Conservation (phyloP, 768 basidiomycete species). For the Pleurotus citrinopileatus region DNA sequence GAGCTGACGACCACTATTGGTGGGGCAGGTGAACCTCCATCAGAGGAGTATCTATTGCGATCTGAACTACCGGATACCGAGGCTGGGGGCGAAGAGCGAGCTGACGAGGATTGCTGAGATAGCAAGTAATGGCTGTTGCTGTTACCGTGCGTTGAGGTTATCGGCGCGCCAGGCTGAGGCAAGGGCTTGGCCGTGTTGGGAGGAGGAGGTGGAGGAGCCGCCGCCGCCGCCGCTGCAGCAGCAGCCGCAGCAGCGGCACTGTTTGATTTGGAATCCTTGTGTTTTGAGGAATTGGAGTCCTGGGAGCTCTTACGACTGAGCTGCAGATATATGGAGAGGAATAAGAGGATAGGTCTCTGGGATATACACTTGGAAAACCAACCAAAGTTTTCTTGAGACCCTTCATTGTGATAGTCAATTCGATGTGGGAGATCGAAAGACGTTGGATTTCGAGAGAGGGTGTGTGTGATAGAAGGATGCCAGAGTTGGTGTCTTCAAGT, state of each 20-base stretch:
- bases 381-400: conserved; percentile 83
- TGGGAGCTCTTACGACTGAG: conserved; percentile 67
- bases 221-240: conserved; percentile 29
- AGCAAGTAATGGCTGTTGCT: conserved; percentile 30
- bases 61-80: conserved; percentile 44
- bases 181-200: conserved; percentile 65
- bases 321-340: conserved; percentile 34
- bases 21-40: conserved; percentile 54
- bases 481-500: too few relatives aligned
- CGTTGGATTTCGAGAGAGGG: too few relatives aligned
- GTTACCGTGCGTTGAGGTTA: conserved; percentile 23
- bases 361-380: conserved; percentile 23
- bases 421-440: neutral
- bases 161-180: conserved; percentile 45
- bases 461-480: too few relatives aligned
- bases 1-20: conserved; percentile 87
- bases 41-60: conserved; percentile 50
- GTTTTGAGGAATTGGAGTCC: conserved; percentile 66
- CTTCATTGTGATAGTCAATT: conserved; percentile 54
- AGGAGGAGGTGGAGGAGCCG: conserved; percentile 56
- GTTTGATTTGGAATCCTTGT: conserved; percentile 52
- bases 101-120: conserved; percentile 39
- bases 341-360: conserved; percentile 20
- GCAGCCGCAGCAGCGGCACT: conserved; percentile 30
- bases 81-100: conserved; percentile 41